Base-by-base conservation (phyloP, 2,329 filamentous ascomycete genomes). In the Drechmeria coniospora region DNA sequence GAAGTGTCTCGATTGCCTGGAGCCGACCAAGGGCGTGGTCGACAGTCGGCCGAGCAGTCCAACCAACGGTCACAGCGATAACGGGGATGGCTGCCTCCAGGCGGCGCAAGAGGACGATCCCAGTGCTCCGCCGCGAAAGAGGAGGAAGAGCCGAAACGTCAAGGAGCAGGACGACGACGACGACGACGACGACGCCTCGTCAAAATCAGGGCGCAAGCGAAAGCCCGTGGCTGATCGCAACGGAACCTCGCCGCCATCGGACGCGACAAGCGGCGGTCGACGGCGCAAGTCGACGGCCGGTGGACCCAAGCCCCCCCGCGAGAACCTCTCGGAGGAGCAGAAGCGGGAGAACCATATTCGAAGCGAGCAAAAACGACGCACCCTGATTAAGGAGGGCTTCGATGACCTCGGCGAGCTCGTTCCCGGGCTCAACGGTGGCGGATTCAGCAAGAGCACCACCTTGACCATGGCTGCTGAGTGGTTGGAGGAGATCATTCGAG, bases 341-440 rank as follows among this genome's bases (percentile, higher is more conserved):
- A 90, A 87, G 52, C 65, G 81, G 25, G 76, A 75, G 43, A 92
- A 93, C 40, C 82, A 92, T 45, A 90, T 92, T 37, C 65, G 75
- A 28, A 90, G 82, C 28, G 83, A 92, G 47, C 81, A 92, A 54
- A 92, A 90, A 51, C 68, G 84, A 19, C 66, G 83, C 26, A 82
- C 81, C 15, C 59, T 84, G 25, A 87, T 87, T 43, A 79, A 83
- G 45, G 68, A 79, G 38, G 81, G 81, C 0, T 92, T 87, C 41
- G 78, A 84, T 23, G 79, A 87, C 32, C 56, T 92, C n/a, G 71
- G 70, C 37, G 63, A 72, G 16, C 60, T 92, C 14, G 79, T 92
- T 0, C 83, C 84, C 1, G 76, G 74, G 11, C 61, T 92, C 8
- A 68, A 66, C 30, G 74, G 70, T 15, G 78, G 79, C 7, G 78